Base-by-base conservation (phyloP, 495 filamentous ascomycete species). In the Talaromyces ruber region DNA sequence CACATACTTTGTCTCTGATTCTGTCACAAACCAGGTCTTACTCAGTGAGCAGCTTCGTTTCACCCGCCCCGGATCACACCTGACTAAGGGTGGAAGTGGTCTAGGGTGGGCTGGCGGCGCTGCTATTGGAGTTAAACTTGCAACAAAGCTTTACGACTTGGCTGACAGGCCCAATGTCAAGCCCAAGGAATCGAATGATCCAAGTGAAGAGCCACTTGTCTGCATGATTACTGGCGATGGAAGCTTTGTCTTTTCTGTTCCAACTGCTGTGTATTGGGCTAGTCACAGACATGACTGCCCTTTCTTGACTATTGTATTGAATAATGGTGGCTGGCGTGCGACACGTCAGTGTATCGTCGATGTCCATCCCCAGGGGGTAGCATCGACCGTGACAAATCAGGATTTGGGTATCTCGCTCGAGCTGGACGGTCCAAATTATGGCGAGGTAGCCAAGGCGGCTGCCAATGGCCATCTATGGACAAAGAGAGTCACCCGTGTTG, bases 101-200 rank as follows among this genome's bases (percentile, higher is more conserved):
- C 62, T 72, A 9, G 71, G 71, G 11, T 74, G 70, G 70, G 60
- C 65, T 5, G 67, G 66, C 30, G 71, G 71, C 45, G 71, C 65
- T 30, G 67, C 71, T 4, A 54, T 74, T 22, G 70, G 71, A 25
- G 65, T 65, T 9, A 68, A 68, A 59, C 68, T 74, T 0, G 71
- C 70, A 18, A 60, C 67, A 26, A 50, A 30, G 11, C 59, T 62
- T 8, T 67, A 67, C 55, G 62, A 66, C 43, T 32, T 62, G 12
- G 60, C 50, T 29, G 62, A 64, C 50, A 63, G 62, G 6, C 66
- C 65, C 25, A 43, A 64, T 29, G 32, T 63, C n/a, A 43, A 47
- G 30, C 43, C 28, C 12, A 62, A 43, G 30, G 29, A 32, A 11
- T 30, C 28, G 18, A 55, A 63, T 7, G 61, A 57, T 25, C 11